Evolutionary conservation across 2,329 filamentous ascomycete genomes (phyloP), one percentile per base, ranked within the genome.

Genomic region (Pestalotiopsis sp.): DNA sequence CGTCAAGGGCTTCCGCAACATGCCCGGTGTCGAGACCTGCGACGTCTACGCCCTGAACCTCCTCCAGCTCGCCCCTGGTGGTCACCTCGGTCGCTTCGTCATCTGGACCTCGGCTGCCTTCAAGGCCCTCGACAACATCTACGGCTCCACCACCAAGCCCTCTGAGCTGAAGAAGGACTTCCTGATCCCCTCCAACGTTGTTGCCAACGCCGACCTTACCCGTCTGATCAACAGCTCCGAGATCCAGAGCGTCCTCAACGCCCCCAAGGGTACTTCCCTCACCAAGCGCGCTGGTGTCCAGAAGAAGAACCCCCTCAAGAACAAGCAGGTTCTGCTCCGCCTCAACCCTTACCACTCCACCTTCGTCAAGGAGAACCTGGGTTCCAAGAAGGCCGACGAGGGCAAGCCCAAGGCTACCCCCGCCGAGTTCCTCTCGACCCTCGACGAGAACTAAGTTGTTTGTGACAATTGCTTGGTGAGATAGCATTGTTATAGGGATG

Each of bases 301-400:
- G 91, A 99, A 99, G 94, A 98, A 98, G 95, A 99, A 99, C 91
- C 96, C 96, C 80, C 94, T 99, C 77, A 89, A 89, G 86, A 99
- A 99, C 93, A 97, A 94, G 91, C 96, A 98, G 90, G 92, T 99
- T 76, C 90, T 98, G 85, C 93, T 99, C 82, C 93, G 96, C 80
- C 93, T 99, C 84, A 99, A 99, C 92, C 96, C 96, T 73, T 99
- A 99, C 86, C 95, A 96, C 77, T 88, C 92, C 78, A 91, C 93
- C 73, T 99, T 97, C 86, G 87, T 91, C 78, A 93, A 97, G 89
- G 90, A 94, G 80, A 92, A 94, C 86, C 83, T 96, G 70, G 93
- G 93, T 75, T 88, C 92, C 84, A 84, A 90, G 85, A 88, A 90
- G 84, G 77, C 89, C 73, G 84, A 90, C 73, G 79, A 82, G 69